phyloP scores from a whole-genome alignment of 352 stramenopile genomes.

The Phytophthora quininea region DNA sequence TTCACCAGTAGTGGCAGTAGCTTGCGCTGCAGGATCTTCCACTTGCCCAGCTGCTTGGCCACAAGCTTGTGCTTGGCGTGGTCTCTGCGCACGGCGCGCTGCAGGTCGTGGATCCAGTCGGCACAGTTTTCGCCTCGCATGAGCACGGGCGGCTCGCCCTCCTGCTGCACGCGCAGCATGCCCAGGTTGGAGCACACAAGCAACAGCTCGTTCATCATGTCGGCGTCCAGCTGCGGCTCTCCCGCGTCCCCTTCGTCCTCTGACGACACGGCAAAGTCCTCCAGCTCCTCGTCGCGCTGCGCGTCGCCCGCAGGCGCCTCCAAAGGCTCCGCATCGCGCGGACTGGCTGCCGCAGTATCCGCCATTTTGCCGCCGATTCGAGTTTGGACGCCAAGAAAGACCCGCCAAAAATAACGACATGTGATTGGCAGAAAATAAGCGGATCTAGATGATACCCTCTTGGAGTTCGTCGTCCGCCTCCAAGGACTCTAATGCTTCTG shows the following conservation, averaged over 20 bases:
- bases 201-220: slow-evolving; percentile 88
- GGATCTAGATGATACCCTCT: slow-evolving; percentile 50
- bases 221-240: slow-evolving; percentile 60
- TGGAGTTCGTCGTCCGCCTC: slow-evolving; percentile 45
- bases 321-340: background rate
- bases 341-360: background rate
- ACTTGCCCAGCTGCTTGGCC: slow-evolving; percentile 84
- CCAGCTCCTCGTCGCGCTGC: slow-evolving; percentile 44
- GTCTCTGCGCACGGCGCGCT: slow-evolving; percentile 81
- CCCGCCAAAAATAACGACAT: background rate
- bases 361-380: slow-evolving; percentile 1
- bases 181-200: slow-evolving; percentile 89
- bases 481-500: slow-evolving; percentile 22
- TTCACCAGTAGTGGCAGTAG: slow-evolving; percentile 85
- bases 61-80: slow-evolving; percentile 85
- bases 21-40: slow-evolving; percentile 90
- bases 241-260: slow-evolving; percentile 41
- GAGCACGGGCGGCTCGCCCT: slow-evolving; percentile 65
- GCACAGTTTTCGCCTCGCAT: slow-evolving; percentile 87
- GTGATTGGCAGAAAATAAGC: background rate
- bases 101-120: slow-evolving; percentile 87
- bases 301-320: background rate
- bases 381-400: background rate
- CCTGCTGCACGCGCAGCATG: slow-evolving; percentile 68
- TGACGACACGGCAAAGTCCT: slow-evolving; percentile 67